Evolutionary conservation across 78 protist species (phyloP), one percentile per base, ranked within the genome.

Genomic region (Isochrysis galbana): DNA sequence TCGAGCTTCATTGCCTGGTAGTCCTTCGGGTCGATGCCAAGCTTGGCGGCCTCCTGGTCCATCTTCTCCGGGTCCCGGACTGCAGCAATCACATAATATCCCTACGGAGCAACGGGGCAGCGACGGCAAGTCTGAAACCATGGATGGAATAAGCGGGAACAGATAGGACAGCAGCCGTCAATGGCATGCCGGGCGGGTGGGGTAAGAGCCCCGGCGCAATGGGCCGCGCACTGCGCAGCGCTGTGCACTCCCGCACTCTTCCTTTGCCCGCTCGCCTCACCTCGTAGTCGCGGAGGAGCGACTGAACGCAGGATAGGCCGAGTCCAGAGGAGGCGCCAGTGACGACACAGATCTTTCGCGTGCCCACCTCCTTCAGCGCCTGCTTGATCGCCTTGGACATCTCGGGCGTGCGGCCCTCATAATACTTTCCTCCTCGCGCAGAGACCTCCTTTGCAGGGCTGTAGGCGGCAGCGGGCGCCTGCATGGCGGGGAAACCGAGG

Each of bases 291-390:
- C 39, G 3, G 7, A 2, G 14, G 23, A 89, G 82, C 48, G 91
- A 17, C 48, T 36, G 29, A 26, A 26, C 22, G 38, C 54, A 1
- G 34, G 22, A 0, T 10, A 89, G 80, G 19, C 91, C 91, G 17
- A 89, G 80, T 32, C 91, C 91, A 11, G 91, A 89, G 1, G 91
- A 89, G 29, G 91, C 91, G 41, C 91, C 91, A 41, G 91, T 89
- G 48, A 89, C 4, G 29, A 89, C 77, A 26, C 22, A 29, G 14
- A 61, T 5, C 91, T 67, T 39, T 22, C 90, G 55, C 69, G 0
- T 39, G 47, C 86, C 86, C 17, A 77, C 36, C 86, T 41, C 61
- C 61, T 51, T 51, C 29, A 51, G 61, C 61, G 61, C 61, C 61
- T 51, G 61, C 61, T 7, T 14, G 61, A 51, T 51, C 29, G 29